These are phyloP conservation scores for Mucor racemosus DNA, from an alignment of 371 early-diverging fungal genomes.

Conservation along the genomic window DNA sequence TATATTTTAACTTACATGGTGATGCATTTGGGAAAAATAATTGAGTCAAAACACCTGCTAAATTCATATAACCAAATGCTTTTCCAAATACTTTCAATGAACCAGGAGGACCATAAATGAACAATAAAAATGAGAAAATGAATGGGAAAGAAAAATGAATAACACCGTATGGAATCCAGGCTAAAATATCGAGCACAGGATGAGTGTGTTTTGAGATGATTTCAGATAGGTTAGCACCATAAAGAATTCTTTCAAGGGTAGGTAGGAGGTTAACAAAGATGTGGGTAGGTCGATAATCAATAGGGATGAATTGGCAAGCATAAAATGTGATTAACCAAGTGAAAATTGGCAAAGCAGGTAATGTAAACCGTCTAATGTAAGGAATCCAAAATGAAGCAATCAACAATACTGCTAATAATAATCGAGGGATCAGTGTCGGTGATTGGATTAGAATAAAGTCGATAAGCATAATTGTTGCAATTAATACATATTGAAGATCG, in stretches of 20 bases:
- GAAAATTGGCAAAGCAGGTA: slow-evolving; percentile 64
- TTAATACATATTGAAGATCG: slow-evolving; percentile 28
- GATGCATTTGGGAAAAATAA: slow-evolving; percentile 73
- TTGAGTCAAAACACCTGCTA: slow-evolving; percentile 74
- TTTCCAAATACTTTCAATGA: slow-evolving; percentile 59
- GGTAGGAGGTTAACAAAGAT: slow-evolving; percentile 74
- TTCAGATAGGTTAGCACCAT: slow-evolving; percentile 70
- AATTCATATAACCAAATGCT: slow-evolving; percentile 73
- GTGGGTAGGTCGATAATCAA: slow-evolving; percentile 58
- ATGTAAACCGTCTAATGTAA: slow-evolving; percentile 51
- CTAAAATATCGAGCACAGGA: slow-evolving; percentile 63
- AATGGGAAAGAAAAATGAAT: slow-evolving; percentile 71
- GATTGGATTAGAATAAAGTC: slow-evolving; percentile 36
- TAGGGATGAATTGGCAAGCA: slow-evolving; percentile 68
- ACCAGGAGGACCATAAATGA: slow-evolving; percentile 58
- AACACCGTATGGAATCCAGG: slow-evolving; percentile 78
- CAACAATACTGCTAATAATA: slow-evolving; percentile 16
- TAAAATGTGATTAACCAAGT: slow-evolving; percentile 69
- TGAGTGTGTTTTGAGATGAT: slow-evolving; percentile 60
- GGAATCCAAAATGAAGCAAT: slow-evolving; percentile 36
- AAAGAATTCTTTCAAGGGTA: slow-evolving; percentile 70
- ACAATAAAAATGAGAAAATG: slow-evolving; percentile 53
- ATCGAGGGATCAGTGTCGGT: slow-evolving; percentile 23
- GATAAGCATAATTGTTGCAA: slow-evolving; percentile 23
- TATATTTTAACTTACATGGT: slow-evolving; percentile 66